Percentiles rank a stretch among this genome's conserved stretches.
Evolutionary conservation across 2,329 filamentous ascomycete species (phyloP).

Genomic region (Arthrobotrys sphaeroides): DNA sequence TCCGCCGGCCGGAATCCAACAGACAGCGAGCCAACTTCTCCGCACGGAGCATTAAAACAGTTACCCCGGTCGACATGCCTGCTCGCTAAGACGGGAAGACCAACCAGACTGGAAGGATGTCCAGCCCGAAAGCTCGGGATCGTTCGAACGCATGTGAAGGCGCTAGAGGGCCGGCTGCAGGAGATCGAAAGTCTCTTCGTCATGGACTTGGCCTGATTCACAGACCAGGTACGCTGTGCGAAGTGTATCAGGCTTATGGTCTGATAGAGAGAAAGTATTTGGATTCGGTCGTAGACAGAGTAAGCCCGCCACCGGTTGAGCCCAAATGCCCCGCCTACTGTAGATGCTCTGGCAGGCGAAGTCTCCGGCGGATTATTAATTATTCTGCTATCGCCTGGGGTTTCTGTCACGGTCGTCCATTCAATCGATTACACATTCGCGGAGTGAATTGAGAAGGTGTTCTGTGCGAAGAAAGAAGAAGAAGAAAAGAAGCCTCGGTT

Average conservation of each 20-base stretch:
- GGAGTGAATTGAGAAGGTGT: too few species aligned
- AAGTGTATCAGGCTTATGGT: too few species aligned
- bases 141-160: slow-evolving; percentile 1
- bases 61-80: not conserved
- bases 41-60: not conserved
- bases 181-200: not conserved
- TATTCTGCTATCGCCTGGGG: too few species aligned
- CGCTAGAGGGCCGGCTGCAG: not conserved
- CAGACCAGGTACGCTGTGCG: too few species aligned
- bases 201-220: not conserved
- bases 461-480: slow-evolving; percentile 3
- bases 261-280: too few species aligned
- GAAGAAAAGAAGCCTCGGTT: slow-evolving; percentile 35
- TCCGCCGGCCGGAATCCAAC: not conserved
- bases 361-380: slow-evolving; percentile 38
- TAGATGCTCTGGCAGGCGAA: slow-evolving; percentile 13
- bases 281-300: not conserved
- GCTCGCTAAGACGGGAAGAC: not conserved
- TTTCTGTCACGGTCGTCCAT: too few species aligned
- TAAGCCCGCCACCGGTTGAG: too few species aligned
- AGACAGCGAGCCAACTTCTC: not conserved
- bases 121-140: too few species aligned
- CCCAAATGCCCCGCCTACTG: slow-evolving; percentile 13
- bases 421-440: too few species aligned
- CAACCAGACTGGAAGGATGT: too few species aligned